phyloP scores from a whole-genome alignment of 208 protist species.

The Kentomonas sorsogonicus region DNA sequence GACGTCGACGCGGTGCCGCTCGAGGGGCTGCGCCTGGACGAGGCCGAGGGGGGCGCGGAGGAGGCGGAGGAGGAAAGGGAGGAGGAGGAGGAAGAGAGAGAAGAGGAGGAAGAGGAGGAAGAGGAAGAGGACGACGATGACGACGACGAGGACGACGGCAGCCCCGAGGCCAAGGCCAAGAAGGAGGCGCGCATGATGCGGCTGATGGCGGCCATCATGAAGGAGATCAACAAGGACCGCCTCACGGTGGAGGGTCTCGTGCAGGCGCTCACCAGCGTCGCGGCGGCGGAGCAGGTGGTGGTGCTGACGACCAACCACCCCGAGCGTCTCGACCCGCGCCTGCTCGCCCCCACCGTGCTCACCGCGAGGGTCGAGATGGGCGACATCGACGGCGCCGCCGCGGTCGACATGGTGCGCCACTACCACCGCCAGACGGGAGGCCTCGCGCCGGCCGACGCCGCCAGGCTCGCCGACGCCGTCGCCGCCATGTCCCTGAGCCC shows the following conservation, averaged over 20 bases:
- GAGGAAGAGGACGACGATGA: slow-evolving; percentile 12
- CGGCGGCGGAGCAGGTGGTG: slow-evolving; percentile 69
- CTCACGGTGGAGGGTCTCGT: slow-evolving; percentile 88
- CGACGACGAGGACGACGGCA: slow-evolving; percentile 18
- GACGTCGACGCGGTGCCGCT: slow-evolving; percentile 69
- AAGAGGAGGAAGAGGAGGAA: slow-evolving; percentile 4
- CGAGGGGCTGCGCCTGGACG: slow-evolving; percentile 8
- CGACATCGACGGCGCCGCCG: slow-evolving; percentile 25
- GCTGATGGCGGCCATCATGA: slow-evolving; percentile 8
- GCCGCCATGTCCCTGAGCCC: slow-evolving; percentile 18
- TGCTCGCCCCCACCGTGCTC: slow-evolving; percentile 59
- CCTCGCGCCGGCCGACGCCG: background rate
- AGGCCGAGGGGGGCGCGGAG: background rate
- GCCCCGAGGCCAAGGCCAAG: background rate
- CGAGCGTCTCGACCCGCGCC: slow-evolving; percentile 63
- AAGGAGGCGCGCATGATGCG: slow-evolving; percentile 12
- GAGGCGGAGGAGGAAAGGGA: slow-evolving; percentile 5
- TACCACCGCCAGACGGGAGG: slow-evolving; percentile 39
- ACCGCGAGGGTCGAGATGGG: slow-evolving; percentile 68
- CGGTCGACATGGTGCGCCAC: slow-evolving; percentile 52
- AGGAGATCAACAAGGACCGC: slow-evolving; percentile 24
- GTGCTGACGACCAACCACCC: slow-evolving; percentile 91
- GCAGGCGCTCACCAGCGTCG: slow-evolving; percentile 80
- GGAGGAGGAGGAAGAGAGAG: slow-evolving; percentile 9
- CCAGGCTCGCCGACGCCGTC: background rate